These are phyloP conservation scores for Suillus placidus DNA, from an alignment of 768 basidiomycete species.

Conservation along the genomic window DNA sequence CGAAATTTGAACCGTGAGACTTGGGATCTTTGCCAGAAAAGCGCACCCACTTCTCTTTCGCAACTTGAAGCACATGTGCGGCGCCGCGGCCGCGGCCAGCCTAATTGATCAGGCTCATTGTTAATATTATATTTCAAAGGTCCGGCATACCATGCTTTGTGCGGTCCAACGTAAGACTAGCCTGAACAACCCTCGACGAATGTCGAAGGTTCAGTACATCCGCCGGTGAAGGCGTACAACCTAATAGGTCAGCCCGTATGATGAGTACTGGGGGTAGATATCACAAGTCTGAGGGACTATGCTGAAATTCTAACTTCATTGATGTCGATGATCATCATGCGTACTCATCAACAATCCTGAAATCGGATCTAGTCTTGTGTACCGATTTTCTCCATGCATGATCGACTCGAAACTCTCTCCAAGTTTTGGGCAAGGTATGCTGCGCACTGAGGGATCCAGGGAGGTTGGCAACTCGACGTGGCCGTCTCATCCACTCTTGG, in stretches of 20 bases:
- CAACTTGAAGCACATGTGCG: background rate
- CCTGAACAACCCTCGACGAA: background rate
- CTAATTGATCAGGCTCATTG: background rate
- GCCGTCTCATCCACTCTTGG: background rate
- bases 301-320: background rate
- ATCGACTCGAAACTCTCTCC: background rate
- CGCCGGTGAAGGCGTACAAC: background rate
- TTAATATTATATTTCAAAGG: background rate
- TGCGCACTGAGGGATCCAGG: background rate
- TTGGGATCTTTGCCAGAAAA: background rate
- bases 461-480: background rate
- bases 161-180: background rate
- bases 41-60: background rate
- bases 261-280: background rate
- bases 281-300: background rate
- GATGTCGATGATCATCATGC: background rate
- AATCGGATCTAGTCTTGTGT: background rate
- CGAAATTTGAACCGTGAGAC: background rate
- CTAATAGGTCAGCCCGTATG: background rate
- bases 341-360: background rate
- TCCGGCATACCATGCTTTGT: background rate
- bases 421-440: background rate
- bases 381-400: background rate
- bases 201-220: background rate
- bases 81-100: background rate